Evolutionary conservation across 352 stramenopile species (phyloP), one percentile per base, ranked within the genome.

Genomic region (Globisporangium cederbergense): DNA sequence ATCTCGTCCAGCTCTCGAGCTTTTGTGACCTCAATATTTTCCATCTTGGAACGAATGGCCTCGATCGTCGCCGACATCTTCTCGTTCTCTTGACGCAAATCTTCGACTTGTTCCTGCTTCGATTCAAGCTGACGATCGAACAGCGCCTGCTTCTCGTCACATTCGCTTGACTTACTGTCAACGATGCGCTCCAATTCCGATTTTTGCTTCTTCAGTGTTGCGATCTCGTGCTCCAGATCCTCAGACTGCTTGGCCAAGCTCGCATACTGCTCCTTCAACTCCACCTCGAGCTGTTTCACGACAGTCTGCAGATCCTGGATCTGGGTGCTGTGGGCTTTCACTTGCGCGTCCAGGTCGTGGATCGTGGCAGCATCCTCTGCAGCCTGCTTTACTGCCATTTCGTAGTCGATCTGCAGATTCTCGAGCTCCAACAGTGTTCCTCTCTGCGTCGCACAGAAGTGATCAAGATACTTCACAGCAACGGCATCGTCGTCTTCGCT

Each of bases 191-290:
- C 74, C 11, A 89, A 63, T 28, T 78, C 55, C 2, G 32, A 62
- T 50, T 75, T 81, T 28, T 87, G 68, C 43, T 78, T 68, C 47
- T 62, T 75, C 38, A 89, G 40, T 45, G 66, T 55, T 6, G 62
- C 49, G 55, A 88, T 80, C 42, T 89, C 72, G 3, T 86, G 65
- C 50, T 80, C 78, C 28, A 85, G 70, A 9, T 87, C 73, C 13
- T 73, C 71, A 0, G 79, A 78, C 25, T 70, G 65, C 3, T 75
- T 62, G 13, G 75, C 73, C 8, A 64, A 71, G 65, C 73, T 73
- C 62, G 78, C 71, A 62, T 86, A 79, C 38, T 81, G 62, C 46
- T 83, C 63, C 66, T 84, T 80, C 13, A 90, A 60, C 38, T 88
- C 71, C n/a, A 56, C 55, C 38, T 72, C 64, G 11, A 79, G 66